Conservation (phyloP, 2,329 filamentous ascomycete species). For the Neofusicoccum ribis region DNA sequence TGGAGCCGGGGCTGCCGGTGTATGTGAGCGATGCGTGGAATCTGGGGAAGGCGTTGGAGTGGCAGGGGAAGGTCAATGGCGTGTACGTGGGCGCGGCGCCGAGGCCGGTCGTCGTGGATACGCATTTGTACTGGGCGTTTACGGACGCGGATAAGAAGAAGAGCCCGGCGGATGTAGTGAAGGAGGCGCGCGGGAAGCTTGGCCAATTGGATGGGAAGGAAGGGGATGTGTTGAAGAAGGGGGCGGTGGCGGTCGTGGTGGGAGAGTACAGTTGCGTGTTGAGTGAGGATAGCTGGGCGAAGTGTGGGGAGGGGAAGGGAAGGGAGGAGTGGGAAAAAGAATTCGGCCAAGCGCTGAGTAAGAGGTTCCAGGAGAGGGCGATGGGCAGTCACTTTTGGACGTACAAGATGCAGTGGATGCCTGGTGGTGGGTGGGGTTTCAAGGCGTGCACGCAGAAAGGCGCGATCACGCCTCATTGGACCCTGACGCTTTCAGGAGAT, state of each 20-base stretch:
- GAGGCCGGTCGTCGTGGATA: conserved; percentile 56
- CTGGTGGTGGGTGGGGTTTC: conserved; percentile 64
- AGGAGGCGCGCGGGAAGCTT: conserved; percentile 47
- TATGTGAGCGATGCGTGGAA: conserved; percentile 63
- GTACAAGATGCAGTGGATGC: conserved; percentile 61
- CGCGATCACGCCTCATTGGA: conserved; percentile 43
- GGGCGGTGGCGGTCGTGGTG: conserved; percentile 54
- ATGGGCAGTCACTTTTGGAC: conserved; percentile 62
- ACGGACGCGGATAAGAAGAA: conserved; percentile 53
- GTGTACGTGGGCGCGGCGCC: conserved; percentile 29
- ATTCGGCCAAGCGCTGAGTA: conserved; percentile 53
- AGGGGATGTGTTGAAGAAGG: conserved; percentile 51
- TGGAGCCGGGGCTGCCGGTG: conserved; percentile 55
- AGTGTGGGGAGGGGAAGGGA: conserved; percentile 29
- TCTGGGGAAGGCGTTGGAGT: conserved; percentile 47
- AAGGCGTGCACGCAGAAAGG: conserved; percentile 51
- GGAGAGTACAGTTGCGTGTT: conserved; percentile 62
- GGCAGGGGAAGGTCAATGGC: conserved; percentile 45
- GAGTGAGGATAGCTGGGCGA: conserved; percentile 51
- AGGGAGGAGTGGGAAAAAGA: conserved; percentile 43
- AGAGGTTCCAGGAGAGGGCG: conserved; percentile 50
- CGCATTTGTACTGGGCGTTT: conserved; percentile 62
- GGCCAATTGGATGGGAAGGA: conserved; percentile 47
- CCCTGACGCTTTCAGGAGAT: conserved; percentile 37
- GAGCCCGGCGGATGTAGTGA: conserved; percentile 54